Evolutionary conservation across 2,329 filamentous ascomycete species (phyloP).

Genomic region (Thielaviopsis cerberus): DNA sequence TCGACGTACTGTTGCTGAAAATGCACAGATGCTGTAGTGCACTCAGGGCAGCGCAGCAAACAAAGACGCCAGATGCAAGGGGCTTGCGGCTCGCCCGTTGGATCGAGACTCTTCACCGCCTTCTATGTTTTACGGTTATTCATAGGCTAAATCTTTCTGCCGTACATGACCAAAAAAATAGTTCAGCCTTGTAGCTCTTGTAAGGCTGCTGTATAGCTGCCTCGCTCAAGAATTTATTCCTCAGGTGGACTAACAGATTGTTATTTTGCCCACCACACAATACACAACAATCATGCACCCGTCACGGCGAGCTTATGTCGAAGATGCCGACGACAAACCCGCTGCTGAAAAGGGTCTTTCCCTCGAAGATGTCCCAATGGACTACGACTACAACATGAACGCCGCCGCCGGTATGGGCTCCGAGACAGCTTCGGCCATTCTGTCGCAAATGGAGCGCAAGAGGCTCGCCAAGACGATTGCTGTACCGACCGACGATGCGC

Average conservation of each 20-base stretch:
- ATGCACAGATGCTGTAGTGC: not conserved
- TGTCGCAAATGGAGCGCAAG: conserved; percentile 81
- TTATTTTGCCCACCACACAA: not conserved
- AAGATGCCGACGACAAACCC: conserved; percentile 49
- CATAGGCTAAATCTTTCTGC: not conserved
- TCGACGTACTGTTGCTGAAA: not conserved
- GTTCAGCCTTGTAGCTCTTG: not conserved
- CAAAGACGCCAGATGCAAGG: not conserved
- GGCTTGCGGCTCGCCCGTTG: not conserved
- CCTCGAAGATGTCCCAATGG: conserved; percentile 36
- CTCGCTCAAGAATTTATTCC: not conserved
- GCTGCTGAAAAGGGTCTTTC: conserved; percentile 21
- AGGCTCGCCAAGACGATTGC: conserved; percentile 72
- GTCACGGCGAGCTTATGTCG: conserved; percentile 79
- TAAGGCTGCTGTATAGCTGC: not conserved
- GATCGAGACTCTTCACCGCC: not conserved
- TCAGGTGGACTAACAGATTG: not conserved
- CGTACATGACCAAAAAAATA: too few relatives aligned
- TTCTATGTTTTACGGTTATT: not conserved
- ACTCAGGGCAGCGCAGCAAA: not conserved
- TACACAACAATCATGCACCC: conserved; percentile 52
- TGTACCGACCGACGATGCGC: conserved; percentile 82
- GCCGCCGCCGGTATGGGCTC: conserved; percentile 48
- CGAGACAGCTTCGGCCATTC: conserved; percentile 67
- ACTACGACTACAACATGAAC: conserved; percentile 72